Evolutionary conservation across 371 early-diverging fungal genomes (phyloP), one percentile per base, ranked within the genome.

Genomic region (Cokeromyces recurvatus): DNA sequence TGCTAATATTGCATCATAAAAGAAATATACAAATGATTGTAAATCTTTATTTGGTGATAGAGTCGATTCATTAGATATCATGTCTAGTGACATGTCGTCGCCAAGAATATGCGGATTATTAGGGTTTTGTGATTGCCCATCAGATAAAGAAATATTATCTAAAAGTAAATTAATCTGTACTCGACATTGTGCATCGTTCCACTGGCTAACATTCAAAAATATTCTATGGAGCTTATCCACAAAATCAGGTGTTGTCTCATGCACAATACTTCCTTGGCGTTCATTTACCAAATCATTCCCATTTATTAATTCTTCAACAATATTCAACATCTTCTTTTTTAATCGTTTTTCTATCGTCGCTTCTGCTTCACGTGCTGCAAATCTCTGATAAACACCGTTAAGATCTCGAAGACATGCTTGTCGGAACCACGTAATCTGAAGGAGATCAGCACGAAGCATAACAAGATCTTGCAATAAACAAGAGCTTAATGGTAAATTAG

Each of bases 161-260:
- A 81, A 50, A 32, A 81, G 45, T 11, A 81, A 44, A 56, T 77
- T 79, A 32, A 81, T 59, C 38, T 81, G 78, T 5, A 81, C 79
- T 29, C 78, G 74, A 45, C 78, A 77, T 15, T 77, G 73, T 10
- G 79, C 79, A 52, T 79, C 74, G 23, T 76, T 81, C 82, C 82
- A 81, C 11, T 74, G 77, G 22, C 74, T 76, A 4, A 81, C 67
- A 22, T 77, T 64, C 15, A 65, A 53, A 45, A 81, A 77, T 4
- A 81, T 66, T 10, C 69, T 55, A 27, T 70, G 67, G 6, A 81
- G 56, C 32, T 74, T 63, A 21, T 69, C 70, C 19, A 68, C 54
- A 51, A 70, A 70, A 16, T 62, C 57, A 14, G 68, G 68, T 15
- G 55, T 43, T 15, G 43, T 41, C 16, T 69, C 63, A 16, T 51